phyloP scores from a whole-genome alignment of 805 yeast genomes.

The Lipomyces spencermartinsiae region DNA sequence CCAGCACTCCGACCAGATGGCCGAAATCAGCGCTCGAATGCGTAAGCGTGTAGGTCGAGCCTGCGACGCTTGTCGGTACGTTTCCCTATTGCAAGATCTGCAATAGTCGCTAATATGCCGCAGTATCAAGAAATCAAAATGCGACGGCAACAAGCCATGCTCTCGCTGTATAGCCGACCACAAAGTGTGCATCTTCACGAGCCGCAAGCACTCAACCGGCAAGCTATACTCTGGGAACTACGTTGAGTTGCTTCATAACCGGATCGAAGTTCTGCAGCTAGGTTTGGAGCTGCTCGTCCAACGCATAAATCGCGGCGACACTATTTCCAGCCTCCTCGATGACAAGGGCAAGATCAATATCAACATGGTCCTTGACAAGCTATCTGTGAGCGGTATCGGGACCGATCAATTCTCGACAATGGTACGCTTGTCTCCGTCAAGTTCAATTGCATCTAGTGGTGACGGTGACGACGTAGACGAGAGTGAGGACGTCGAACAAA shows the following conservation, averaged over 20 bases:
- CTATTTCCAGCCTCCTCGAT: constrained; percentile 7
- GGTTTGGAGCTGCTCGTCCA: constrained; percentile 33
- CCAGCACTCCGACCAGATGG: too few species aligned
- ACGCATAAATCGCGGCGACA: constrained; percentile 21
- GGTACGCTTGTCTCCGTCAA: too few species aligned
- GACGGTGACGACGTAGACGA: too few species aligned
- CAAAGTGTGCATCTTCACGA: constrained; percentile 61
- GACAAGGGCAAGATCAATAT: background rate
- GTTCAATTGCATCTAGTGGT: too few species aligned
- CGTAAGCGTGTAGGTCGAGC: constrained; percentile 54
- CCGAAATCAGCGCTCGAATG: too few species aligned
- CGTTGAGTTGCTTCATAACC: constrained; percentile 65
- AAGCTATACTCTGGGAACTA: constrained; percentile 59
- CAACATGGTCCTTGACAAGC: too few species aligned
- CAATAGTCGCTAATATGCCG: background rate
- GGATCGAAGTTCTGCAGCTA: constrained; percentile 54
- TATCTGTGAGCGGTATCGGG: too few species aligned
- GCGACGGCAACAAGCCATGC: constrained; percentile 57
- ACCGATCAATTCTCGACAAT: too few species aligned
- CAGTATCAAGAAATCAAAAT: constrained; percentile 35
- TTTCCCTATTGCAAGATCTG: background rate
- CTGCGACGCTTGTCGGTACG: constrained; percentile 53
- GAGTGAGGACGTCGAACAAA: too few species aligned
- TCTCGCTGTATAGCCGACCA: constrained; percentile 59
- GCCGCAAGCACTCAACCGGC: constrained; percentile 53